These are phyloP conservation scores for Fraxinus paxiana DNA, from an alignment of 305 asterid species.

Conservation along the genomic window DNA sequence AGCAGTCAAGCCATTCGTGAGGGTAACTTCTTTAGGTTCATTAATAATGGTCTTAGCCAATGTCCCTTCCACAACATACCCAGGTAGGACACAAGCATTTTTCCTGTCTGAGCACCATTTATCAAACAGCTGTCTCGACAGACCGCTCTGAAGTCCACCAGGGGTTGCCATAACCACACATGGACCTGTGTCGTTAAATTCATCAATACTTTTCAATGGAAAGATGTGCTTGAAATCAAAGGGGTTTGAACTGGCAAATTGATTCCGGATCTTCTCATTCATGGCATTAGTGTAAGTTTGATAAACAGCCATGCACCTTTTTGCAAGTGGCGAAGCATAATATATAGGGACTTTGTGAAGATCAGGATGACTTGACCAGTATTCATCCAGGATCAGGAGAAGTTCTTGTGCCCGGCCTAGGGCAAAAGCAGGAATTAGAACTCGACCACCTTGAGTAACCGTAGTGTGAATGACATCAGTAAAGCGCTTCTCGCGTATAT, in stretches of 20 bases:
- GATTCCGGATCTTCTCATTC: slow-evolving; percentile 87
- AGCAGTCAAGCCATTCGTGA: slow-evolving; percentile 75
- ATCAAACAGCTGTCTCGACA: slow-evolving; percentile 91
- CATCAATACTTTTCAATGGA: slow-evolving; percentile 73
- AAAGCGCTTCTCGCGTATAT: slow-evolving; percentile 76
- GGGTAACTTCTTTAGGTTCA: slow-evolving; percentile 91
- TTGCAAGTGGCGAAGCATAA: slow-evolving; percentile 96
- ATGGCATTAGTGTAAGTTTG: slow-evolving; percentile 89
- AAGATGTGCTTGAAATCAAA: slow-evolving; percentile 90
- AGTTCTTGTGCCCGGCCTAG: slow-evolving; percentile 96
- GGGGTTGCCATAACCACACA: slow-evolving; percentile 97
- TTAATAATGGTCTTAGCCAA: slow-evolving; percentile 75
- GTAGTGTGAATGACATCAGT: slow-evolving; percentile 80
- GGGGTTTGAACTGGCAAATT: slow-evolving; percentile 67
- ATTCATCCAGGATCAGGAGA: slow-evolving; percentile 82
- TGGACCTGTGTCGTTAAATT: slow-evolving; percentile 84
- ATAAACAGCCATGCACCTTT: slow-evolving; percentile 93
- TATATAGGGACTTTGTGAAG: slow-evolving; percentile 81
- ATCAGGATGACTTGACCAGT: slow-evolving; percentile 87
- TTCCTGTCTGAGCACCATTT: slow-evolving; percentile 90
- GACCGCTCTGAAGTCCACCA: slow-evolving; percentile 88
- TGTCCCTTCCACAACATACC: slow-evolving; percentile 86
- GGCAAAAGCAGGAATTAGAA: slow-evolving; percentile 87
- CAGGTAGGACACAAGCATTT: slow-evolving; percentile 87
- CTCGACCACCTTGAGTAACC: slow-evolving; percentile 89